Evolutionary conservation across 345 rosid genomes (phyloP).

Genomic region (Acer saccharum): DNA sequence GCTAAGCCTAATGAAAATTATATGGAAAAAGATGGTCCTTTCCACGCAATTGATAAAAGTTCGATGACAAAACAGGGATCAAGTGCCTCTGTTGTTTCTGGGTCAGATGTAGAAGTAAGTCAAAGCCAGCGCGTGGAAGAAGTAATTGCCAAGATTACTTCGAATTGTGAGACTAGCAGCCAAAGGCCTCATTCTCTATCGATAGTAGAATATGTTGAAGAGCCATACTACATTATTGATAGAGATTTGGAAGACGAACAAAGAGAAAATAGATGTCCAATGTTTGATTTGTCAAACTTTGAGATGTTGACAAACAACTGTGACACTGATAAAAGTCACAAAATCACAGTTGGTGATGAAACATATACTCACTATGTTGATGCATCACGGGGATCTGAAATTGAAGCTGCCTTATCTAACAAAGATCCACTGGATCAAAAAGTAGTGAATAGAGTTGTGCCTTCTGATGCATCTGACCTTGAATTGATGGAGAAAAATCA

Average conservation of each 20-base stretch:
- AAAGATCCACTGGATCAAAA: neutral
- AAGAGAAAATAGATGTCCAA: slow-evolving; percentile 6
- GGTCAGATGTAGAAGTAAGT: slow-evolving; percentile 2
- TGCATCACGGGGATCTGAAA: neutral
- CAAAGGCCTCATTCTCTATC: neutral
- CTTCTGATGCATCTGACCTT: slow-evolving; percentile 7
- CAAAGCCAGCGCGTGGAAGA: slow-evolving; percentile 15
- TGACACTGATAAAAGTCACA: slow-evolving; percentile 8
- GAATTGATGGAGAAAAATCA: neutral
- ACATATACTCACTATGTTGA: neutral
- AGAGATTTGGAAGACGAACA: slow-evolving; percentile 19
- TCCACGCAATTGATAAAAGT: neutral
- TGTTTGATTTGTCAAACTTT: slow-evolving; percentile 27
- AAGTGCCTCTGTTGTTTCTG: slow-evolving; percentile 14
- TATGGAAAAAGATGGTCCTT: neutral
- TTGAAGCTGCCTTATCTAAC: slow-evolving; percentile 12
- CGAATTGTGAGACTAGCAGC: neutral
- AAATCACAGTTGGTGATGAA: slow-evolving; percentile 1
- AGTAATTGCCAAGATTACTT: neutral
- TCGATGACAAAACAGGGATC: slow-evolving; percentile 14
- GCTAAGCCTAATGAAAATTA: slow-evolving; percentile 4
- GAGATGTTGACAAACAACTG: slow-evolving; percentile 19
- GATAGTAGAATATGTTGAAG: slow-evolving; percentile 24
- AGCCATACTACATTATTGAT: slow-evolving; percentile 20
- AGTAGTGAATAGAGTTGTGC: neutral